A percentile compares a stretch with the other conserved stretches of the same genome.
phyloP scores from a whole-genome alignment of 768 basidiomycete species.

The Phallus indusiatus region DNA sequence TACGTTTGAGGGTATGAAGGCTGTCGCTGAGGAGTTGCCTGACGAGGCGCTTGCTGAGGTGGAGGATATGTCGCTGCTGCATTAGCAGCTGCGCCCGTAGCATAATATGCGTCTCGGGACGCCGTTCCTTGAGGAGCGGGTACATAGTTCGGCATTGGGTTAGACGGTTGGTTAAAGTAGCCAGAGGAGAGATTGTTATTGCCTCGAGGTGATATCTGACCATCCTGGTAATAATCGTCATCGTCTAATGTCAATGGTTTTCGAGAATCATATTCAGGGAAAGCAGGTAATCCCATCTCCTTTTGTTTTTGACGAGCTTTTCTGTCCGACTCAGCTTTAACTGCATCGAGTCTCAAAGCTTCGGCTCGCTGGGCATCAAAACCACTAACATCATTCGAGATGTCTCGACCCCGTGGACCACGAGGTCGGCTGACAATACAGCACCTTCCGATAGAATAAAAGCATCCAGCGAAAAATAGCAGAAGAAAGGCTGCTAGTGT shows the following conservation, averaged over 20 bases:
- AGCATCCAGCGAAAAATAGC: conserved; percentile 85
- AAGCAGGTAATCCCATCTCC: conserved; percentile 67
- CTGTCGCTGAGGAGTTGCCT: conserved; percentile 7
- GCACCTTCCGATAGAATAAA: conserved; percentile 77
- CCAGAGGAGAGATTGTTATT: conserved; percentile 8
- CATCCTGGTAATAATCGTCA: conserved; percentile 46
- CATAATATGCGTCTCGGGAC: conserved; percentile 70
- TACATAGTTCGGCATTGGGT: conserved; percentile 40
- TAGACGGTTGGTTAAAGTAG: background rate
- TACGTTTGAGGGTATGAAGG: background rate
- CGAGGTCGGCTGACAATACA: conserved; percentile 57
- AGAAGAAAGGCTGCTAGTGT: conserved; percentile 80
- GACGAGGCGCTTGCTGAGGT: conserved; percentile 21
- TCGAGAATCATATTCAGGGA: conserved; percentile 50
- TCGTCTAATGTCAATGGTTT: conserved; percentile 57
- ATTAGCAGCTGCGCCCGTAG: conserved; percentile 23
- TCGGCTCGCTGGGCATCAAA: conserved; percentile 34
- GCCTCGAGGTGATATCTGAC: conserved; percentile 23
- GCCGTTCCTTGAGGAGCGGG: conserved; percentile 55
- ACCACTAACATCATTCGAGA: background rate
- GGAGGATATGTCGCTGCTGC: conserved; percentile 34
- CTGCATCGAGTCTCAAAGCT: conserved; percentile 69
- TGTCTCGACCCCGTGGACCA: conserved; percentile 27
- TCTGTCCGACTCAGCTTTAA: conserved; percentile 79
- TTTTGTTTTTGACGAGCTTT: conserved; percentile 53